Evolutionary conservation across 1,284 basidiomycete species (phyloP).

Genomic region (Ganoderma multipileum): DNA sequence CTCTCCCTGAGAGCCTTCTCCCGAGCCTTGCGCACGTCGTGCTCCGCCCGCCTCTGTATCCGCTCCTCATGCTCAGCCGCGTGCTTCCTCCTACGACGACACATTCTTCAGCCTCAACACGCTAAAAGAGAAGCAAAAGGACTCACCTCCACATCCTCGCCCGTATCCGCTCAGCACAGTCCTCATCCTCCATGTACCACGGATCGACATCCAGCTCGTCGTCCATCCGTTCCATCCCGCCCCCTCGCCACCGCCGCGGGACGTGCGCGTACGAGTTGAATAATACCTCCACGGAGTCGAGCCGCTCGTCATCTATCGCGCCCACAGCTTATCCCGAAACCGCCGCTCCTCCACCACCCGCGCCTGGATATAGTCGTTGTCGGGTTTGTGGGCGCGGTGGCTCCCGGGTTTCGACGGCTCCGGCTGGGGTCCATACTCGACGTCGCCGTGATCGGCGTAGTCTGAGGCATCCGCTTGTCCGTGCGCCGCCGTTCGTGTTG

Average conservation of each 20-base stretch:
- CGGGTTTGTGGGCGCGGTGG: slow-evolving; percentile 43
- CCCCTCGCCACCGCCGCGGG: slow-evolving; percentile 60
- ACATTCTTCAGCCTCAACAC: neutral
- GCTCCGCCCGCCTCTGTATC: slow-evolving; percentile 57
- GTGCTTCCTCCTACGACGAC: slow-evolving; percentile 61
- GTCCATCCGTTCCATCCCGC: too few relatives aligned
- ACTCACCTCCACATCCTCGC: slow-evolving; percentile 80
- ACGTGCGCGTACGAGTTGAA: slow-evolving; percentile 74
- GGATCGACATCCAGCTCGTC: too few relatives aligned
- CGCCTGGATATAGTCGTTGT: slow-evolving; percentile 57
- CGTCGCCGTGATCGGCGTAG: slow-evolving; percentile 32
- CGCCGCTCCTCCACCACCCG: slow-evolving; percentile 59
- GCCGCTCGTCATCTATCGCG: slow-evolving; percentile 70
- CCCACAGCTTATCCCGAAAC: slow-evolving; percentile 75
- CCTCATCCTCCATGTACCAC: too few relatives aligned
- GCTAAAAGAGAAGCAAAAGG: neutral
- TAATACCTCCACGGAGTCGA: slow-evolving; percentile 65
- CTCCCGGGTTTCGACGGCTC: slow-evolving; percentile 29
- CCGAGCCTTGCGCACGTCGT: slow-evolving; percentile 55
- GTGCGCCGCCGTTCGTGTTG: slow-evolving; percentile 30
- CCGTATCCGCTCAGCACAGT: slow-evolving; percentile 49
- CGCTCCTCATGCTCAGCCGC: slow-evolving; percentile 70
- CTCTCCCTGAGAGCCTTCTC: slow-evolving; percentile 60
- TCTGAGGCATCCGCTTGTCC: neutral
- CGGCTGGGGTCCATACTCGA: slow-evolving; percentile 37